These are phyloP conservation scores for Cicer pinnatifidum DNA, from an alignment of 306 rosid genomes.

Conservation along the genomic window DNA sequence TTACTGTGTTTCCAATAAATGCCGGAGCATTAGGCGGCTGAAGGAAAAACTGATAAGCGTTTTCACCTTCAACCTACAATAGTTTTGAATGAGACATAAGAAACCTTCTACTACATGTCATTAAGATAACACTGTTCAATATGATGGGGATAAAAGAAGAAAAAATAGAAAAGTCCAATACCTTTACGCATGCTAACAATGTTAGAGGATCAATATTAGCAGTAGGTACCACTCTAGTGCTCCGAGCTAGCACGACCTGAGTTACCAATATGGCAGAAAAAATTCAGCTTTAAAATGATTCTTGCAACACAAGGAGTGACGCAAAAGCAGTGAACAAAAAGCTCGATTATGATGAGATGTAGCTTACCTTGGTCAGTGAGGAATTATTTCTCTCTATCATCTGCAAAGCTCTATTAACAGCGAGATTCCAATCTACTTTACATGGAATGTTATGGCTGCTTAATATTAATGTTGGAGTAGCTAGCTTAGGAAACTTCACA, in stretches of 20 bases:
- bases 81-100: conserved; percentile 36
- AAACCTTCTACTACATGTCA: conserved; percentile 16
- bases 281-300: conserved; percentile 37
- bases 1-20: conserved; percentile 91
- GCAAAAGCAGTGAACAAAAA: neutral
- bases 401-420: conserved; percentile 74
- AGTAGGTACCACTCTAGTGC: conserved; percentile 80
- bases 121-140: conserved; percentile 1
- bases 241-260: conserved; percentile 94
- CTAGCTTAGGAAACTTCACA: conserved; percentile 58
- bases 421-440: conserved; percentile 69
- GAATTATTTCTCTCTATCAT: conserved; percentile 67
- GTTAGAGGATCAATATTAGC: conserved; percentile 70
- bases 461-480: conserved; percentile 61
- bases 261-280: conserved; percentile 41
- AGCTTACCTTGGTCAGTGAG: conserved; percentile 62
- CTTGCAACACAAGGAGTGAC: conserved; percentile 23
- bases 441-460: conserved; percentile 69
- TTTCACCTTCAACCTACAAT: conserved; percentile 74
- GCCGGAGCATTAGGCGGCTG: conserved; percentile 93
- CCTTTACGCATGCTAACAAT: conserved; percentile 88
- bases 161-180: conserved; percentile 37
- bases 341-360: conserved; percentile 5
- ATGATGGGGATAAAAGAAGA: neutral
- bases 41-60: conserved; percentile 82